Evolutionary conservation across 164 flowering plant species (phyloP).

Genomic region (Malania oleifera): DNA sequence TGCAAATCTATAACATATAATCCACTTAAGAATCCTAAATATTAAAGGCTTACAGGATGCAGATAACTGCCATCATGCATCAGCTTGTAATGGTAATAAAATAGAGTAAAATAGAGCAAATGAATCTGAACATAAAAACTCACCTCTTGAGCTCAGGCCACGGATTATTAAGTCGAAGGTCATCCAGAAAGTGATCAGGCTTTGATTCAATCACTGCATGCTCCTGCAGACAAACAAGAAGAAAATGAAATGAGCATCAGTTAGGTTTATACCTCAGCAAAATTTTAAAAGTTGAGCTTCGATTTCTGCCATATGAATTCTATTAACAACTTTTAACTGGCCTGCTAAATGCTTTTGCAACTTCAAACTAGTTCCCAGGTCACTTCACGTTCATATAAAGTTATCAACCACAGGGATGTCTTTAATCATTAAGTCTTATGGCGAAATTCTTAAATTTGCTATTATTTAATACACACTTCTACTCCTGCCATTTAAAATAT

Average conservation of each 20-base stretch:
- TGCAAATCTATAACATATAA: constrained; percentile 52
- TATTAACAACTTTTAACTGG: too few species aligned
- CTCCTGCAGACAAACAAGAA: constrained; percentile 48
- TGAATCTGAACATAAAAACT: not conserved
- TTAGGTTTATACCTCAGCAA: not conserved
- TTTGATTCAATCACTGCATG: constrained; percentile 91
- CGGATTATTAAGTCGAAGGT: constrained; percentile 86
- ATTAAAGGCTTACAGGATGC: not conserved
- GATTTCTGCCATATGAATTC: too few species aligned
- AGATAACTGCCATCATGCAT: not conserved
- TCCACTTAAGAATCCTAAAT: constrained; percentile 1
- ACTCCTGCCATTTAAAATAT: too few species aligned
- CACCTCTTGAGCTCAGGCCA: constrained; percentile 94
- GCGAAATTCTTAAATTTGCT: too few species aligned
- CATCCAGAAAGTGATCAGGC: constrained; percentile 96
- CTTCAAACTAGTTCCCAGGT: too few species aligned
- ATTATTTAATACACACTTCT: too few species aligned
- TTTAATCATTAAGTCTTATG: too few species aligned
- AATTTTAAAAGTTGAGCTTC: not conserved
- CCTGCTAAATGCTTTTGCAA: not conserved
- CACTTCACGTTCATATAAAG: too few species aligned
- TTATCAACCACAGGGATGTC: too few species aligned
- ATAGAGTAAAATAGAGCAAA: not conserved
- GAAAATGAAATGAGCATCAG: not conserved
- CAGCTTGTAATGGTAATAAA: too few species aligned